Conservation (phyloP, 495 filamentous ascomycete genomes). For the Penicillium chermesinum region DNA sequence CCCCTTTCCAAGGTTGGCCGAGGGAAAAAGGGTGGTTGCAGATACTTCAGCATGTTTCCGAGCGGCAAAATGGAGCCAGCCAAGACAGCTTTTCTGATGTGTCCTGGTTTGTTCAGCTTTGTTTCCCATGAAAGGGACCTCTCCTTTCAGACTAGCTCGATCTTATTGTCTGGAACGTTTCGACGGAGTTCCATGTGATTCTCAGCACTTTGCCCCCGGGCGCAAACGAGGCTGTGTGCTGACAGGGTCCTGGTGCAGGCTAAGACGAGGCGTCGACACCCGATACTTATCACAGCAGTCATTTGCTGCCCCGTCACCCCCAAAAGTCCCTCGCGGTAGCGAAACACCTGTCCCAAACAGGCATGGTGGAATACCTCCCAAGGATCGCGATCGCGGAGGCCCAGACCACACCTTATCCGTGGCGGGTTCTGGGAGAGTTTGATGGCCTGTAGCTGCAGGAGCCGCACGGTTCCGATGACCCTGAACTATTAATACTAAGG, state of each 20-base stretch:
- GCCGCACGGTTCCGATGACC: slow-evolving; percentile 21
- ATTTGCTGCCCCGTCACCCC: too few relatives aligned
- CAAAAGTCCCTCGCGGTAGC: neutral
- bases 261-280: neutral
- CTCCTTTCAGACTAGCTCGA: too few relatives aligned
- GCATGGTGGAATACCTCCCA: neutral
- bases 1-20: neutral
- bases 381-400: slow-evolving; percentile 3
- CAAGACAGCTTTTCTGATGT: neutral
- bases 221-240: neutral
- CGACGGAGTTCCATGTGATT: slow-evolving; percentile 8
- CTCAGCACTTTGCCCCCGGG: neutral
- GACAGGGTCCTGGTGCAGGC: neutral
- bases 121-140: too few relatives aligned
- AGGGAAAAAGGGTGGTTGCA: neutral
- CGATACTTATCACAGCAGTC: too few relatives aligned
- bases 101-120: neutral
- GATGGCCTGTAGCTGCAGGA: neutral
- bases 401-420: slow-evolving; percentile 25
- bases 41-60: neutral
- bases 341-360: too few relatives aligned
- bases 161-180: neutral
- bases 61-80: too few relatives aligned
- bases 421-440: slow-evolving; percentile 6
- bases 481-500: neutral